Conservation (phyloP, 345 rosid genomes). For the Theobroma cacao region DNA sequence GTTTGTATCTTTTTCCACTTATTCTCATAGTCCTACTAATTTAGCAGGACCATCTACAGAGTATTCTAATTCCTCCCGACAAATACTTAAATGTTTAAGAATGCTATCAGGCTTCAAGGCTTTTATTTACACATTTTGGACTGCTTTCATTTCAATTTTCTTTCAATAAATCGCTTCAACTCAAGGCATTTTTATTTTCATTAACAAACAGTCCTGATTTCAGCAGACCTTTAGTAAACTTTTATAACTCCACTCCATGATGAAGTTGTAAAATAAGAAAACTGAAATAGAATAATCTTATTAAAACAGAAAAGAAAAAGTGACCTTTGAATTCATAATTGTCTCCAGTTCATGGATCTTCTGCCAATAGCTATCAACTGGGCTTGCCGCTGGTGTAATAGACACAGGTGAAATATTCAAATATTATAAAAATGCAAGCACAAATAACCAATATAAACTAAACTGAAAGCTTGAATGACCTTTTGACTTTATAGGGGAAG, state of each 20-base stretch:
- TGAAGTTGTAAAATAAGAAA: slow-evolving; percentile 1
- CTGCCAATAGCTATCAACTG: slow-evolving; percentile 47
- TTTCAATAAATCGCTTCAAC: background rate
- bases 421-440: background rate
- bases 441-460: background rate
- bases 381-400: slow-evolving; percentile 38
- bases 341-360: slow-evolving; percentile 63
- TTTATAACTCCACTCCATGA: background rate
- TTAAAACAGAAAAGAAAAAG: slow-evolving; percentile 15
- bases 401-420: background rate
- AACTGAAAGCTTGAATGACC: slow-evolving; percentile 38
- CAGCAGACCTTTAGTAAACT: no score
- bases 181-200: no score
- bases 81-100: background rate
- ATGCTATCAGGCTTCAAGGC: background rate
- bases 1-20: no score
- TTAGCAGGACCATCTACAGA: no score
- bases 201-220: no score
- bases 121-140: background rate
- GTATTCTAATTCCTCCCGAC: background rate
- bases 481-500: slow-evolving; percentile 81
- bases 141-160: background rate
- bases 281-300: background rate
- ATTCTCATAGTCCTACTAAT: no score
- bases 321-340: slow-evolving; percentile 82